A percentile compares a stretch with the other conserved stretches of the same genome.
Conservation (phyloP, 345 rosid species). For the Arabis alpina region DNA sequence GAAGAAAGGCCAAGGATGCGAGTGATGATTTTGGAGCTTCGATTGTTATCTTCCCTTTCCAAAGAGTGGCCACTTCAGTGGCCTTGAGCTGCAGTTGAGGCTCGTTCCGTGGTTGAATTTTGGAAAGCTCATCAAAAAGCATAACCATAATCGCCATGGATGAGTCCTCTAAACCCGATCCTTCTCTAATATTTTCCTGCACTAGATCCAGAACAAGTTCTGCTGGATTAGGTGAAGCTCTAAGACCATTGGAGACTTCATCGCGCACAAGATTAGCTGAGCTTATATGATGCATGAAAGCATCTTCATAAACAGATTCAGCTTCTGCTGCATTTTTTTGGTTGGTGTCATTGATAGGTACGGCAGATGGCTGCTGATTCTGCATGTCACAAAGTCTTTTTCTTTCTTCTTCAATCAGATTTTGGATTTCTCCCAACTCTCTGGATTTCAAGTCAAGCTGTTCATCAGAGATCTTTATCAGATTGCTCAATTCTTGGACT, state of each 20-base stretch:
- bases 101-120: slow-evolving; percentile 12
- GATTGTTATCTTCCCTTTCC: slow-evolving; percentile 27
- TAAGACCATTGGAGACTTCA: slow-evolving; percentile 18
- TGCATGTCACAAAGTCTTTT: too few relatives aligned
- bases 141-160: slow-evolving; percentile 11
- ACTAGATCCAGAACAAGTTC: slow-evolving; percentile 26
- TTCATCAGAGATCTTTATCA: not conserved
- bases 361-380: not conserved
- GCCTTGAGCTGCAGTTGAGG: slow-evolving; percentile 24
- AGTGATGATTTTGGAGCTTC: slow-evolving; percentile 33
- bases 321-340: slow-evolving; percentile 14
- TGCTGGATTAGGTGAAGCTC: slow-evolving; percentile 31
- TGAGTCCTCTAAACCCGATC: not conserved
- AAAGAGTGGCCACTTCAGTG: slow-evolving; percentile 17
- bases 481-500: slow-evolving; percentile 13
- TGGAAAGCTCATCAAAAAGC: slow-evolving; percentile 26
- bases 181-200: slow-evolving; percentile 6
- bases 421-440: slow-evolving; percentile 1
- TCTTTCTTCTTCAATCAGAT: not conserved
- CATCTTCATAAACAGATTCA: slow-evolving; percentile 13
- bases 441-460: slow-evolving; percentile 25
- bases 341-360: slow-evolving; percentile 13
- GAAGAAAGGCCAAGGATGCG: slow-evolving; percentile 35
- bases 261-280: not conserved
- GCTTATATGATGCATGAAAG: not conserved